phyloP scores from a whole-genome alignment of 345 rosid species.

The Nephelium lappaceum region DNA sequence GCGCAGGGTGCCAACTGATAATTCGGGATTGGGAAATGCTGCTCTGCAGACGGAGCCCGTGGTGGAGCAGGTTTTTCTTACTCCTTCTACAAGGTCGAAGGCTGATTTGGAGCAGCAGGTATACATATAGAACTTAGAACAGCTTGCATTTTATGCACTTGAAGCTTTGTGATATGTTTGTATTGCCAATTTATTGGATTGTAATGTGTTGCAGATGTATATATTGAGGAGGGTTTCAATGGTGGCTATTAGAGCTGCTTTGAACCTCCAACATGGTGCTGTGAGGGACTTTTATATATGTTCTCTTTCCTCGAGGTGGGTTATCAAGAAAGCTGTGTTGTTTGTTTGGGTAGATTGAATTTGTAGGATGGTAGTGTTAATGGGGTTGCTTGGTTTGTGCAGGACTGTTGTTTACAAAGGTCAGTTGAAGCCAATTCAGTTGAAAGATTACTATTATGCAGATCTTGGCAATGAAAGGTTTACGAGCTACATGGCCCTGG shows the following conservation, averaged over 20 bases:
- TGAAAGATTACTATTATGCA: constrained; percentile 85
- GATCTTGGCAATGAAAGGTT: constrained; percentile 99
- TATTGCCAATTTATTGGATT: not conserved
- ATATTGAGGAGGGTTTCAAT: constrained; percentile 88
- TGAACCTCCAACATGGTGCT: constrained; percentile 88
- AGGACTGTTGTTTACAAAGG: constrained; percentile 99
- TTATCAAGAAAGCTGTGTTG: not conserved
- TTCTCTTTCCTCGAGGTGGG: constrained; percentile 94
- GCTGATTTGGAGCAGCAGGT: constrained; percentile 96
- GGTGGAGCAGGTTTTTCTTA: constrained; percentile 91
- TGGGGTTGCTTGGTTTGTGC: constrained; percentile 15
- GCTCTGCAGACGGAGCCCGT: constrained; percentile 94
- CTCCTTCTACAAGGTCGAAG: constrained; percentile 67
- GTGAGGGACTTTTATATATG: constrained; percentile 93
- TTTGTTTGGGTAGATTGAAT: not conserved
- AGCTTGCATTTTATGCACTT: not conserved
- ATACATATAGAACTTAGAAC: not conserved
- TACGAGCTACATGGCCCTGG: constrained; percentile 99
- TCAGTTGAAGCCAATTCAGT: constrained; percentile 89
- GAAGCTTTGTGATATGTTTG: not conserved
- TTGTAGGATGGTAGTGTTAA: not conserved
- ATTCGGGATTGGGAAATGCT: constrained; percentile 75
- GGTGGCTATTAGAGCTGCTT: constrained; percentile 93
- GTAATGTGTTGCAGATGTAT: constrained; percentile 70
- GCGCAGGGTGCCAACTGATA: constrained; percentile 90